Conservation (phyloP, 495 filamentous ascomycete species). For the Aspergillus asperescens region DNA sequence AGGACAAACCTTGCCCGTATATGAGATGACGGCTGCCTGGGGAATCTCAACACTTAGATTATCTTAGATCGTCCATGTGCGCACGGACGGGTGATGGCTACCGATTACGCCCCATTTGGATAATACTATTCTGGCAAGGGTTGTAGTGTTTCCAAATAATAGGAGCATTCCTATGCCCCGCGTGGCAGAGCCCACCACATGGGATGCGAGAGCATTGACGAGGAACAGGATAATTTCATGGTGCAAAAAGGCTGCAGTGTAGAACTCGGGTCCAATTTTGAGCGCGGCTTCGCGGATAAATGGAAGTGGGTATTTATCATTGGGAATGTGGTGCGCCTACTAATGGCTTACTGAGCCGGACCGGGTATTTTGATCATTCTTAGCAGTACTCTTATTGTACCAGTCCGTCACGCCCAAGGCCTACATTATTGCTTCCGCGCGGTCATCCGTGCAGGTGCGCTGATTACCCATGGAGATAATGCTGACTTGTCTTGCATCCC, state of each 20-base stretch:
- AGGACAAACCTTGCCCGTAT: neutral
- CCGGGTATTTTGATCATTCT: neutral
- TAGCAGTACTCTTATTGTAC: neutral
- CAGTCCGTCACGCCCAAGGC: neutral
- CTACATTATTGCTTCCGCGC: conserved; percentile 1
- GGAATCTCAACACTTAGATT: neutral
- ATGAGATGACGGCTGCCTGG: conserved; percentile 4
- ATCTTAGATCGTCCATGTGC: conserved; percentile 2
- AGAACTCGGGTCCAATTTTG: conserved; percentile 1
- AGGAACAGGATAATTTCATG: neutral
- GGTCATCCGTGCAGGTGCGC: neutral
- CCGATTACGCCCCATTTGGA: neutral
- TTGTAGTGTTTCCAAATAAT: neutral
- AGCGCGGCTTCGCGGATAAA: conserved; percentile 3
- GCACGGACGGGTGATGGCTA: neutral
- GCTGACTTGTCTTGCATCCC: neutral
- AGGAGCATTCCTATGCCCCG: neutral
- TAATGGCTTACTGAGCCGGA: neutral
- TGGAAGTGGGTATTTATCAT: neutral
- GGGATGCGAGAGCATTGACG: neutral
- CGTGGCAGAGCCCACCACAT: neutral
- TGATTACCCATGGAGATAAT: neutral
- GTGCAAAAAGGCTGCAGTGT: conserved; percentile 1
- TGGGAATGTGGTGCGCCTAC: neutral
- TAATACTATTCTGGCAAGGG: neutral